Base-by-base conservation (phyloP, 768 basidiomycete species). In the Chalciporus sphaerocephalus region DNA sequence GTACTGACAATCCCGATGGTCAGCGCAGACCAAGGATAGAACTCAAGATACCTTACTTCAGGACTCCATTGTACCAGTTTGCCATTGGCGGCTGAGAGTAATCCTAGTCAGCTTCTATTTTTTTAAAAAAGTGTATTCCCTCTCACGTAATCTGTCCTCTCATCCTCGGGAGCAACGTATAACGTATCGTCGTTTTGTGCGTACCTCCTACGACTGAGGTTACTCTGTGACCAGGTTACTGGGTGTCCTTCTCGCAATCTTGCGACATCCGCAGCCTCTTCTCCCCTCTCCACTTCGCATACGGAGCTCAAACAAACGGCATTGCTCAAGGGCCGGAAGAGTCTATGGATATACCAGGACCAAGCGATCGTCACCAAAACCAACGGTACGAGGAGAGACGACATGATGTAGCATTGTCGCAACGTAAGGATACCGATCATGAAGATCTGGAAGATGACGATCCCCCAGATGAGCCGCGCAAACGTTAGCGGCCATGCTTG, bases 401-500 rank as follows among this genome's bases (percentile, higher is more conserved):
- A 71, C 38, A 84, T 73, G 35, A 80, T 66, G 55, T 76, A 80
- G 9, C 74, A 76, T 56, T 82, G 69, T 54, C 51, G 74, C 59
- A 75, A 78, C 25, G 85, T 83, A 73, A 99, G 97, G 54, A 96
- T 87, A 38, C 94, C 94, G 36, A 85, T 90, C 96, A 98, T 98
- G 75, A 98, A 96, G 36, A 93, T 62, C 45, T 94, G 82, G 75
- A 94, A 98, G 43, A 95, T 89, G 61, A 95, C 61, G 45, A 98
- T 79, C 36, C 90, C 94, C 86, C 90, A 91, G 24, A 94, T 85
- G 32, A 96, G 80, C 6, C 95, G 87, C 21, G 83, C 78, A 64
- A 94, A 97, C 0, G 96, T 94, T 54, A 97, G 82, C 0, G 92
- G 92, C 95, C 96, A 98, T 1, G 94, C 96, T 69, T 97, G 93